Base-by-base conservation (phyloP, 2,329 filamentous ascomycete genomes). In the Coniochaeta sp. region DNA sequence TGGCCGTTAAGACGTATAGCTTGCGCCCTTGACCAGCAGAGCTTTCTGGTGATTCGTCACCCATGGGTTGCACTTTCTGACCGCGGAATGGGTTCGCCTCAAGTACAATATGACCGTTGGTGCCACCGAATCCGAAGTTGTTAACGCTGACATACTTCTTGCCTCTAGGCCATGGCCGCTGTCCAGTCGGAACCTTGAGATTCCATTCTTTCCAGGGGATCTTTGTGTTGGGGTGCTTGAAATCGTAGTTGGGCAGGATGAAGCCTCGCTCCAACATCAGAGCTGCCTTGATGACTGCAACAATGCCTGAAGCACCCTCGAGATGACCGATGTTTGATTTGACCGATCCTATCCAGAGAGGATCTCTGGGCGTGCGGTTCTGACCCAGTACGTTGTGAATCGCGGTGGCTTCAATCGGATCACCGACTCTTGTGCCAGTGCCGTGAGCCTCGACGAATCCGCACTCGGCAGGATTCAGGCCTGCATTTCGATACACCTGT, bases 381-480 rank as follows among this genome's bases (percentile, higher is more conserved):
- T 62, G 52, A 5, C 69, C 66, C 26, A 78, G 71, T 0, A 75
- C 70, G 8, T 68, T 67, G 33, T 69, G 62, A 31, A 81, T 71
- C 3, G 74, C 77, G 10, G 63, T 66, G 1, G 75, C 74, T 55
- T 83, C 79, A n/a, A 76, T 72, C 0, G 78, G 77, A 53, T 83
- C 79, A 2, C 80, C 80, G 1, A 74, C 72, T 32, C 68, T 68
- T 16, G 79, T 83, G 6, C 78, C 79, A 0, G 79, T 81, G 16
- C 78, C 78, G 58, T 83, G 79, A 3, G 75, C 75, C 57, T 83
- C 78, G 8, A 76, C 67, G 52, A 72, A 76, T 22, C 65, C 65
- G 33, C 67, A 70, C 1, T 69, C 64, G 7, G 59, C 56, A n/a
- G 67, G 67, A 32, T 71, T 66, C 0, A 73, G 62, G 13, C 65